phyloP scores from a whole-genome alignment of 148 eudicot species.

The Heliosperma pusillum region DNA sequence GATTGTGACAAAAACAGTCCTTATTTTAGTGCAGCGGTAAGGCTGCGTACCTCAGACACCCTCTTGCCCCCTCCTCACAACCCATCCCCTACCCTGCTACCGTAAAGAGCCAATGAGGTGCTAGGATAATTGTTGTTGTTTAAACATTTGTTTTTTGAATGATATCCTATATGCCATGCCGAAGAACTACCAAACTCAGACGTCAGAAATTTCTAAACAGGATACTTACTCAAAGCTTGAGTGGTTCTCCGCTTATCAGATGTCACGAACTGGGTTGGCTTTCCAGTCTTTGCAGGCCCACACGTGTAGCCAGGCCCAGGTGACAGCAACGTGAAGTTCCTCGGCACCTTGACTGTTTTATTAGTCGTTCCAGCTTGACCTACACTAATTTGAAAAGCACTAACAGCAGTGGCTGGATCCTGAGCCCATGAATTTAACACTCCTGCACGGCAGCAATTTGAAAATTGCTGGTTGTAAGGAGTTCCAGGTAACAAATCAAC shows the following conservation, averaged over 20 bases:
- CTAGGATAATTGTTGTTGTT: not conserved
- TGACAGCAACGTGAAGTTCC: slow-evolving; percentile 52
- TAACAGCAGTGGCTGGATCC: slow-evolving; percentile 50
- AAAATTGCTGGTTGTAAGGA: slow-evolving; percentile 62
- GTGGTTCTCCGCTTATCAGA: slow-evolving; percentile 56
- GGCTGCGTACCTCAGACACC: not conserved
- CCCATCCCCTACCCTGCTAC: not conserved
- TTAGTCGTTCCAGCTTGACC: slow-evolving; percentile 59
- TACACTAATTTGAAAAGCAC: slow-evolving; percentile 61
- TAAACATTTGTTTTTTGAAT: not conserved
- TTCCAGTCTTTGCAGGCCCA: slow-evolving; percentile 49
- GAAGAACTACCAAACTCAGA: slow-evolving; percentile 6
- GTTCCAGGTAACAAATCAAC: slow-evolving; percentile 65
- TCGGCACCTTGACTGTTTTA: slow-evolving; percentile 50
- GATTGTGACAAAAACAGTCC: not conserved
- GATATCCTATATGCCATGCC: not conserved
- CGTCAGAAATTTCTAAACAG: not conserved
- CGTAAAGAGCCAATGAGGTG: not conserved
- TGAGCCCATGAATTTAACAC: slow-evolving; percentile 59
- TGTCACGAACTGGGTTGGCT: slow-evolving; percentile 37
- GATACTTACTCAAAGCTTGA: slow-evolving; percentile 70
- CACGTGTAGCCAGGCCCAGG: slow-evolving; percentile 79
- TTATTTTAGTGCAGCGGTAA: not conserved
- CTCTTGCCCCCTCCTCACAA: too few relatives aligned
- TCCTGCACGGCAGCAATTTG: slow-evolving; percentile 76